These are phyloP conservation scores for Nicotiana knightiana DNA, from an alignment of 257 asterid species.

Conservation along the genomic window DNA sequence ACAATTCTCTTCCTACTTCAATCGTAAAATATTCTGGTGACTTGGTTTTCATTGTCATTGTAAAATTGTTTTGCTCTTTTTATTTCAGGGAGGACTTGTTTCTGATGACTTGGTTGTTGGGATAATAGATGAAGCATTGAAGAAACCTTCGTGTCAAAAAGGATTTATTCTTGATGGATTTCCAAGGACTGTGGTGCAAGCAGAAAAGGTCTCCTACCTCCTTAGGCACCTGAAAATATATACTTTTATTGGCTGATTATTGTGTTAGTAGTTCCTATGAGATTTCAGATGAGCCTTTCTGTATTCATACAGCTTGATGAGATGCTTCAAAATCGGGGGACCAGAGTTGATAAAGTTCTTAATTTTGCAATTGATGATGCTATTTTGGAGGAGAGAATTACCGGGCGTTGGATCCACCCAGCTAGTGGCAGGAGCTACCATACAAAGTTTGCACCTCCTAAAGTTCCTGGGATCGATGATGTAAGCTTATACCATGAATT, in stretches of 20 bases:
- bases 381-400: slow-evolving; percentile 88
- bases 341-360: slow-evolving; percentile 83
- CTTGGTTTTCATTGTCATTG: not conserved
- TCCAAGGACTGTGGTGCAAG: slow-evolving; percentile 94
- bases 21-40: slow-evolving; percentile 43
- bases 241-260: not conserved
- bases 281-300: not conserved
- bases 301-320: slow-evolving; percentile 67
- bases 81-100: slow-evolving; percentile 42
- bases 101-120: slow-evolving; percentile 96
- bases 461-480: slow-evolving; percentile 77
- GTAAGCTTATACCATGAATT: slow-evolving; percentile 27
- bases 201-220: slow-evolving; percentile 57
- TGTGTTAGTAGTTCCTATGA: not conserved
- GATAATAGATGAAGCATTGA: slow-evolving; percentile 84
- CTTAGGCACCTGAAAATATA: not conserved
- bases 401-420: slow-evolving; percentile 99
- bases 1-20: slow-evolving; percentile 3
- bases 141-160: slow-evolving; percentile 91
- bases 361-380: slow-evolving; percentile 97
- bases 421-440: slow-evolving; percentile 84
- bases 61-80: not conserved
- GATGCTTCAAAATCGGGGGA: slow-evolving; percentile 84
- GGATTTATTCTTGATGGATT: slow-evolving; percentile 98
- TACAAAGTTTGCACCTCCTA: slow-evolving; percentile 86